Evolutionary conservation across 2,329 filamentous ascomycete genomes (phyloP).

Genomic region (Aspergillus eucalypticola): DNA sequence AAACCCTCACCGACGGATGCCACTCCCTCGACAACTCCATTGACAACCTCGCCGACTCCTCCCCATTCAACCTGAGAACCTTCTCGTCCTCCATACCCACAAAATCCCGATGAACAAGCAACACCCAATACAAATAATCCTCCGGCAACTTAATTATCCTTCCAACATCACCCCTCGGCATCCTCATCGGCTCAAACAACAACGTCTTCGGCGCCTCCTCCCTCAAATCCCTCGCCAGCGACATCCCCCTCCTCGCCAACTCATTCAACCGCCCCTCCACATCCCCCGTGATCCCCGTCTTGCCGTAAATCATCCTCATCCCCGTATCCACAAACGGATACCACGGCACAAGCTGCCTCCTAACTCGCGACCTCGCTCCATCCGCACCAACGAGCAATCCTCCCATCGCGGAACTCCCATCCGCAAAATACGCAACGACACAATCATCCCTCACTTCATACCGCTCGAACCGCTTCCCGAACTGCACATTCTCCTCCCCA

Average conservation of each 20-base stretch:
- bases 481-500: background rate
- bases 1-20: slow-evolving; percentile 1
- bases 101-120: background rate
- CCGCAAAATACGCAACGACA: slow-evolving; percentile 34
- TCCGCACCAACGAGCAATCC: slow-evolving; percentile 44
- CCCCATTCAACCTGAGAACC: background rate
- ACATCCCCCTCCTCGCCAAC: background rate
- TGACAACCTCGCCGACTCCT: slow-evolving; percentile 1
- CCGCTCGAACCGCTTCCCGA: slow-evolving; percentile 4
- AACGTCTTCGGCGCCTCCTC: background rate
- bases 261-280: background rate
- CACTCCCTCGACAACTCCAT: background rate
- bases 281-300: slow-evolving; percentile 17
- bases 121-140: slow-evolving; percentile 9
- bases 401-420: slow-evolving; percentile 34
- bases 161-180: background rate
- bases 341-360: slow-evolving; percentile 39
- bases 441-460: slow-evolving; percentile 3
- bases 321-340: slow-evolving; percentile 40
- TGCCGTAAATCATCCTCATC: slow-evolving; percentile 38
- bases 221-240: background rate
- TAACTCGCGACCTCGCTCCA: slow-evolving; percentile 39
- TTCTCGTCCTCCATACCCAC: background rate
- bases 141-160: background rate
- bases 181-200: slow-evolving; percentile 4